Percentiles rank a stretch among this genome's conserved stretches.
phyloP scores from a whole-genome alignment of 2,329 filamentous ascomycete genomes.

The Trichoderma brevicompactum region DNA sequence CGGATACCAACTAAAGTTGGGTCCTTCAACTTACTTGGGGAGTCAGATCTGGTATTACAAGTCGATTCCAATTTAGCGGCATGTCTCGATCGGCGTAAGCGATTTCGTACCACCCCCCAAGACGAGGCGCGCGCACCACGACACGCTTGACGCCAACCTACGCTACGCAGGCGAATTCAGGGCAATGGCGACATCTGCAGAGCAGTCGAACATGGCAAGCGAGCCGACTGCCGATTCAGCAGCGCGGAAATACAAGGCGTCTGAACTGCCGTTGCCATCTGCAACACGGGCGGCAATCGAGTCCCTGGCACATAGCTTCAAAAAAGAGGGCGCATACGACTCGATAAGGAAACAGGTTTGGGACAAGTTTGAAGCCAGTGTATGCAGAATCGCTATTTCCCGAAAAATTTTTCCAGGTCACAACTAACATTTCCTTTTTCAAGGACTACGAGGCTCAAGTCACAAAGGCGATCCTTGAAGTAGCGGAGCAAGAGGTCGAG shows the following conservation, averaged over 20 bases:
- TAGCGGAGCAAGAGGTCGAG: conserved; percentile 75
- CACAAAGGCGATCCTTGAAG: conserved; percentile 66
- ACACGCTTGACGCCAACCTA: conserved; percentile 18
- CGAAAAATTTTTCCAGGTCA: not conserved
- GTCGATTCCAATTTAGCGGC: not conserved
- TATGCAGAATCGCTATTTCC: conserved; percentile 46
- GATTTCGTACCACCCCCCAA: not conserved
- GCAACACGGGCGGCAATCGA: conserved; percentile 76
- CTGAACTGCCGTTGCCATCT: conserved; percentile 74
- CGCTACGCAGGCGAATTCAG: conserved; percentile 1
- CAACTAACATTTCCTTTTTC: conserved; percentile 6
- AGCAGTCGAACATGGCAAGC: conserved; percentile 33
- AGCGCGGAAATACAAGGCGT: conserved; percentile 66
- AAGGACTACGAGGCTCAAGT: conserved; percentile 73
- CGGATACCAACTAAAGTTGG: not conserved
- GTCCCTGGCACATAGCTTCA: conserved; percentile 76
- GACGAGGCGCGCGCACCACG: conserved; percentile 25
- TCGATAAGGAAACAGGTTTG: conserved; percentile 75
- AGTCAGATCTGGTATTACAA: not conserved
- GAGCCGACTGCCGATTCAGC: conserved; percentile 30
- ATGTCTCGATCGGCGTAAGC: conserved; percentile 18
- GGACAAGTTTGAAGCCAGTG: conserved; percentile 72
- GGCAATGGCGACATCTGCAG: conserved; percentile 37
- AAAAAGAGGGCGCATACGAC: conserved; percentile 86
- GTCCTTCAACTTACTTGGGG: not conserved